phyloP scores from a whole-genome alignment of 768 basidiomycete species.

The Boletus coccyginus region DNA sequence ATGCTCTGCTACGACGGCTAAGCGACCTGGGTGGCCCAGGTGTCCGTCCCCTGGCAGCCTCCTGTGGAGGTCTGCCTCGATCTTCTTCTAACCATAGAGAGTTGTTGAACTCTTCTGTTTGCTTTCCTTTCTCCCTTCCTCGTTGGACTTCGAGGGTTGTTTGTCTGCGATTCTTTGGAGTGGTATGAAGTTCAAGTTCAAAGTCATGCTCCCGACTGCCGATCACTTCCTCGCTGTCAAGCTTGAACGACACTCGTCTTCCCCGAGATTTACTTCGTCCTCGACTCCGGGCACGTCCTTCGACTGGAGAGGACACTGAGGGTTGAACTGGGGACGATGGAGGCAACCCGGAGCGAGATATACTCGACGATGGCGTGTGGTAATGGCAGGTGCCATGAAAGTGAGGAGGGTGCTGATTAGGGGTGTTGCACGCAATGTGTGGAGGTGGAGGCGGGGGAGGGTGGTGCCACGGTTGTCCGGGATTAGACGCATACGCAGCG shows the following conservation, averaged over 20 bases:
- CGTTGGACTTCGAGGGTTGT: constrained; percentile 8
- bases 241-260: constrained; percentile 54
- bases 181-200: constrained; percentile 2
- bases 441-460: constrained; percentile 3
- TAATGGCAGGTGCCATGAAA: constrained; percentile 17
- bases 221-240: constrained; percentile 30
- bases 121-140: constrained; percentile 17
- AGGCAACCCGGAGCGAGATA: constrained; percentile 47
- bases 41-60: constrained; percentile 23
- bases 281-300: constrained; percentile 36
- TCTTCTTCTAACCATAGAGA: constrained; percentile 14
- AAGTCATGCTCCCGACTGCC: constrained; percentile 2
- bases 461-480: constrained; percentile 23
- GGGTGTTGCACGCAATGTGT: constrained; percentile 6
- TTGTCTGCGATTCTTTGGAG: constrained; percentile 6
- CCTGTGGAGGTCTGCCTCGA: constrained; percentile 7
- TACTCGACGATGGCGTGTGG: constrained; percentile 37
- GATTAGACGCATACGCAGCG: constrained; percentile 13
- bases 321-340: constrained; percentile 47
- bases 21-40: constrained; percentile 28
- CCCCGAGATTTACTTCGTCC: constrained; percentile 52
- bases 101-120: neutral
- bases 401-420: constrained; percentile 13
- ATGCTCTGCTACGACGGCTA: constrained; percentile 18
- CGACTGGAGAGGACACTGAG: constrained; percentile 38